A percentile compares a stretch with the other conserved stretches of the same genome.
Evolutionary conservation across 495 filamentous ascomycete genomes (phyloP).

Genomic region (Acidomyces sp.): DNA sequence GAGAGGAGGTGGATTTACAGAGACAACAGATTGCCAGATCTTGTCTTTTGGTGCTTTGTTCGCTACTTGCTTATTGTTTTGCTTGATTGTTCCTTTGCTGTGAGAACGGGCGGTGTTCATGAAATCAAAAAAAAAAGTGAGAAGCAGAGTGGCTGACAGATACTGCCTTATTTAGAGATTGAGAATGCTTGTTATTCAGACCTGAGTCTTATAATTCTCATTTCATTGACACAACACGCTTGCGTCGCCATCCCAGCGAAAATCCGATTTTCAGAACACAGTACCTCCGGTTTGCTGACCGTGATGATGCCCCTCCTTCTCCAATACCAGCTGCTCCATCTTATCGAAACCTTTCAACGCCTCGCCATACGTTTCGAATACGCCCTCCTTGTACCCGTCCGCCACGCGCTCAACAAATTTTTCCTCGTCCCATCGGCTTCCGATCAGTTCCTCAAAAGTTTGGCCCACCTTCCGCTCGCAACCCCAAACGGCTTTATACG

Average conservation of each 20-base stretch:
- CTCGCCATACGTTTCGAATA: conserved; percentile 63
- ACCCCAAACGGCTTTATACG: conserved; percentile 95
- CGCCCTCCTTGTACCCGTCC: conserved; percentile 60
- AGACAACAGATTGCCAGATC: conserved; percentile 1
- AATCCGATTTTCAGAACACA: no score
- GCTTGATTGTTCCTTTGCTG: background rate
- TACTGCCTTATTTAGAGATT: no score
- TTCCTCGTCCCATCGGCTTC: conserved; percentile 69
- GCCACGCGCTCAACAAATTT: conserved; percentile 68
- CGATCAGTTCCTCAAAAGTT: conserved; percentile 79
- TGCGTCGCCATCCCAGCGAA: no score
- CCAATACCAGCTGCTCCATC: conserved; percentile 59
- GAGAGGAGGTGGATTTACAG: background rate
- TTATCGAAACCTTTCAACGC: conserved; percentile 65
- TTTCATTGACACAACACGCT: no score
- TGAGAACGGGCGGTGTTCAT: no score
- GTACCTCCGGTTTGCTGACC: conserved; percentile 9
- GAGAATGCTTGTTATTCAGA: no score
- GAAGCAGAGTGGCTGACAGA: no score
- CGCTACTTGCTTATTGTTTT: background rate
- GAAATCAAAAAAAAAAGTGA: no score
- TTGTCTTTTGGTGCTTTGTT: background rate
- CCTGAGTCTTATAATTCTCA: no score
- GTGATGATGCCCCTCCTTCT: conserved; percentile 25
- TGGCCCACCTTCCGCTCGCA: conserved; percentile 54